These are phyloP conservation scores for Pholiota conissans DNA, from an alignment of 768 basidiomycete genomes.

Conservation along the genomic window DNA sequence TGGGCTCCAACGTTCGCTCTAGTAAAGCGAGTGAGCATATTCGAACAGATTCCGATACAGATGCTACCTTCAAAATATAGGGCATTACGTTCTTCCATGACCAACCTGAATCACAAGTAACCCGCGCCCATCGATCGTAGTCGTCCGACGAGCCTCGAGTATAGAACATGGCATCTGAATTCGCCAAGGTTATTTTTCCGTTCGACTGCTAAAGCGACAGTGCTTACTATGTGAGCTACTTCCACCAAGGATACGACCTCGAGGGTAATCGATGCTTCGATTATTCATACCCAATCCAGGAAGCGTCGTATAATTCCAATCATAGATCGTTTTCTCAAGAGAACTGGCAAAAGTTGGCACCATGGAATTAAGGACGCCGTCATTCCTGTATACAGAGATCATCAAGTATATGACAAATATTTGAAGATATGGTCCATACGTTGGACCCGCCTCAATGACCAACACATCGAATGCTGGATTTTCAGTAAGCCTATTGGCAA, in stretches of 20 bases:
- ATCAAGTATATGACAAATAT: neutral
- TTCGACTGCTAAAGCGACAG: neutral
- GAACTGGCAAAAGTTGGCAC: slow-evolving; percentile 13
- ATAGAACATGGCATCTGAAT: slow-evolving; percentile 25
- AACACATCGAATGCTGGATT: slow-evolving; percentile 45
- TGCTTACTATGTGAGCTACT: slow-evolving; percentile 23
- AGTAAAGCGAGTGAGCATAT: neutral
- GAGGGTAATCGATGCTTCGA: slow-evolving; percentile 20
- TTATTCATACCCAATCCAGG: slow-evolving; percentile 24
- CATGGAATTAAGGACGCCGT: slow-evolving; percentile 14
- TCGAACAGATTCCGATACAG: too few species aligned
- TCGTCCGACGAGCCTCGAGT: slow-evolving; percentile 38
- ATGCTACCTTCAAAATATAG: slow-evolving; percentile 23
- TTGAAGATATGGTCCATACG: slow-evolving; percentile 35
- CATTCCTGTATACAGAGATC: slow-evolving; percentile 8
- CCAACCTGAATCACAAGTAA: slow-evolving; percentile 51
- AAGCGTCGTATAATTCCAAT: slow-evolving; percentile 32
- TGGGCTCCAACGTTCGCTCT: slow-evolving; percentile 21
- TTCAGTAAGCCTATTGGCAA: slow-evolving; percentile 58
- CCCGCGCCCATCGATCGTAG: slow-evolving; percentile 50
- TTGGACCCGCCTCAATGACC: slow-evolving; percentile 55
- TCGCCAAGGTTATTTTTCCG: neutral
- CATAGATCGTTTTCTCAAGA: slow-evolving; percentile 20
- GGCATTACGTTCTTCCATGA: slow-evolving; percentile 26
- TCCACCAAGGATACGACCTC: slow-evolving; percentile 31